phyloP scores from a whole-genome alignment of 1,284 basidiomycete species.

The Tylopilus sp. region DNA sequence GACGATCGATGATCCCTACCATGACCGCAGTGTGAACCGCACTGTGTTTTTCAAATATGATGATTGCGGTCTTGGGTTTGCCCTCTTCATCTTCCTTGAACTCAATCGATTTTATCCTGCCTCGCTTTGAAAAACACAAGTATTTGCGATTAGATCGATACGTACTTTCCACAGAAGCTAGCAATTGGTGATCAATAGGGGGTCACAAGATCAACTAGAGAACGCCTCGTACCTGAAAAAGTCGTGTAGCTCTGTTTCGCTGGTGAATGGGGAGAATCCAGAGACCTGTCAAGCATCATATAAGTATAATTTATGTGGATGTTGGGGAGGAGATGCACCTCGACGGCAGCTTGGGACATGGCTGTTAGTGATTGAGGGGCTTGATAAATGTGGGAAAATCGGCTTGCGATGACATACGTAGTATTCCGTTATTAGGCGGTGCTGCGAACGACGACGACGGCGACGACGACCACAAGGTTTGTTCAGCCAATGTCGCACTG shows the following conservation, averaged over 20 bases:
- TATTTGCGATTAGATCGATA: neutral
- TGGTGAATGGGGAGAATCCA: conserved; percentile 69
- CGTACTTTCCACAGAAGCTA: conserved; percentile 84
- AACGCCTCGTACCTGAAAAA: conserved; percentile 76
- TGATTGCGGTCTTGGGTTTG: conserved; percentile 56
- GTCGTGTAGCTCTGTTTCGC: conserved; percentile 70
- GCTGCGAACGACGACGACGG: conserved; percentile 17
- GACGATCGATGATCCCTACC: conserved; percentile 58
- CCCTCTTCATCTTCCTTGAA: conserved; percentile 50
- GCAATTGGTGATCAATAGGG: conserved; percentile 13
- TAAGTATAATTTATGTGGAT: neutral
- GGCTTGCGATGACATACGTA: conserved; percentile 19
- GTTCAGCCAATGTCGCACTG: conserved; percentile 16
- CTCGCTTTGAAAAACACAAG: conserved; percentile 3
- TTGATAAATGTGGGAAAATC: conserved; percentile 30
- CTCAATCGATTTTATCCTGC: conserved; percentile 74
- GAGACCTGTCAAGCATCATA: conserved; percentile 62
- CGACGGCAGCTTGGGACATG: conserved; percentile 41
- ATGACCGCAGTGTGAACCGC: conserved; percentile 87
- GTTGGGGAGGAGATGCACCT: conserved; percentile 22
- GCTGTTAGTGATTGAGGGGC: conserved; percentile 3
- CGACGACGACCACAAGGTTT: neutral
- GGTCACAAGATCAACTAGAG: conserved; percentile 11
- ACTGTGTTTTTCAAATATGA: conserved; percentile 81
- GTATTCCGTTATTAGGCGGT: conserved; percentile 20